These are phyloP conservation scores for Mucor mucedo DNA, from an alignment of 371 early-diverging fungal species.

Conservation along the genomic window DNA sequence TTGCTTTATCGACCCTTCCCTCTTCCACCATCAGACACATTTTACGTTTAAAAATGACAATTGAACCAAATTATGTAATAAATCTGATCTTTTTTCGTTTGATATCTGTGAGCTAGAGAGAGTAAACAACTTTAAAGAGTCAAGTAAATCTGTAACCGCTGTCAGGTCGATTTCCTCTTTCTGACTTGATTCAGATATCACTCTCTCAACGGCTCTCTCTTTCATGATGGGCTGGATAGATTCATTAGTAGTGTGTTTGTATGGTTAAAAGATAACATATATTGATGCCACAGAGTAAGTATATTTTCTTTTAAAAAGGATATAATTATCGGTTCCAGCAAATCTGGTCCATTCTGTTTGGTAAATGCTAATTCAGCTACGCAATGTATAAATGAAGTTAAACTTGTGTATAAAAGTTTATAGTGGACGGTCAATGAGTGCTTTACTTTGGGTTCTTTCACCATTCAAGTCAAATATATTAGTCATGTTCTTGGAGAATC, in stretches of 20 bases:
- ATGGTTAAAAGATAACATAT: slow-evolving; percentile 10
- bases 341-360: neutral
- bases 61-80: neutral
- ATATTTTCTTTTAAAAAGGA: slow-evolving; percentile 18
- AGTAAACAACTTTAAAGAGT: slow-evolving; percentile 4
- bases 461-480: slow-evolving; percentile 16
- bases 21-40: no score
- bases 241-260: neutral
- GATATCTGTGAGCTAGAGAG: slow-evolving; percentile 10
- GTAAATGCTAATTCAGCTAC: slow-evolving; percentile 6
- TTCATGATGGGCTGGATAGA: slow-evolving; percentile 17
- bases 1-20: neutral
- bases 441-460: slow-evolving; percentile 6
- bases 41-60: slow-evolving; percentile 8
- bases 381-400: neutral
- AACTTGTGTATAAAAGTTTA: neutral
- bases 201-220: neutral
- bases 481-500: slow-evolving; percentile 11
- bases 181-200: neutral
- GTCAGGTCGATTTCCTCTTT: neutral
- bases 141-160: neutral
- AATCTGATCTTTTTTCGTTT: neutral
- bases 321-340: slow-evolving; percentile 23
- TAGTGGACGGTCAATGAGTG: no score
- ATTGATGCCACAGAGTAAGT: neutral